Evolutionary conservation across 2,329 filamentous ascomycete genomes (phyloP).

Genomic region (Zasmidium cellare): DNA sequence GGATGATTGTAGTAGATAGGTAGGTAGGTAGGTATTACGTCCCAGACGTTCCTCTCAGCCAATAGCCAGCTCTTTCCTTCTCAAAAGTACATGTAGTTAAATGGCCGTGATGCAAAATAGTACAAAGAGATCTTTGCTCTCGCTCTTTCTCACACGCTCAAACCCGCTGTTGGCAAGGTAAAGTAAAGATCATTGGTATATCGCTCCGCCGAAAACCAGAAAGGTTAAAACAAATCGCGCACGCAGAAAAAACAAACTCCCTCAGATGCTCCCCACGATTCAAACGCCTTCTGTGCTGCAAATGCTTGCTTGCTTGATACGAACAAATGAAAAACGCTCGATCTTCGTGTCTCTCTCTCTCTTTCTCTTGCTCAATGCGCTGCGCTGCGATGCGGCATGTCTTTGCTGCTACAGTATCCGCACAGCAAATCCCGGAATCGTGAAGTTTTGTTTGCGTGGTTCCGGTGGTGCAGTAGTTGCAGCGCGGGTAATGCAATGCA

Average conservation of each 20-base stretch:
- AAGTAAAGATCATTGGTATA: neutral
- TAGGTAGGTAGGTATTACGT: neutral
- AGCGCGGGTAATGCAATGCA: neutral
- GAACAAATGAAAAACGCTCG: neutral
- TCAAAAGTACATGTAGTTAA: too few species aligned
- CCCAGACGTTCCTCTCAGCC: too few species aligned
- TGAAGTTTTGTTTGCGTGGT: too few species aligned
- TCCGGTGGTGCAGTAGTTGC: neutral
- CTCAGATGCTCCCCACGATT: neutral
- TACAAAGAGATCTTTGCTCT: neutral
- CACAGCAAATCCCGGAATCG: too few species aligned
- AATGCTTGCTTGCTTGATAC: neutral
- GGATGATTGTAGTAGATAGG: slow-evolving; percentile 4
- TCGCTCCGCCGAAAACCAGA: neutral
- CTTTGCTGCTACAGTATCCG: too few species aligned
- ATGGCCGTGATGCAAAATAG: slow-evolving; percentile 5
- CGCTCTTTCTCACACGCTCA: neutral
- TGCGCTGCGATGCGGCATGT: neutral
- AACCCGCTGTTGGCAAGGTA: neutral
- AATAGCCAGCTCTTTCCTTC: too few species aligned
- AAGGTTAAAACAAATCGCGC: too few species aligned
- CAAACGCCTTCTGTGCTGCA: neutral
- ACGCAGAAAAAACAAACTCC: too few species aligned
- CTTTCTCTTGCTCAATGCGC: neutral
- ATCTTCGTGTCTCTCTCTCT: neutral